phyloP scores from a whole-genome alignment of 1,284 basidiomycete species.

The Boletus smithii region DNA sequence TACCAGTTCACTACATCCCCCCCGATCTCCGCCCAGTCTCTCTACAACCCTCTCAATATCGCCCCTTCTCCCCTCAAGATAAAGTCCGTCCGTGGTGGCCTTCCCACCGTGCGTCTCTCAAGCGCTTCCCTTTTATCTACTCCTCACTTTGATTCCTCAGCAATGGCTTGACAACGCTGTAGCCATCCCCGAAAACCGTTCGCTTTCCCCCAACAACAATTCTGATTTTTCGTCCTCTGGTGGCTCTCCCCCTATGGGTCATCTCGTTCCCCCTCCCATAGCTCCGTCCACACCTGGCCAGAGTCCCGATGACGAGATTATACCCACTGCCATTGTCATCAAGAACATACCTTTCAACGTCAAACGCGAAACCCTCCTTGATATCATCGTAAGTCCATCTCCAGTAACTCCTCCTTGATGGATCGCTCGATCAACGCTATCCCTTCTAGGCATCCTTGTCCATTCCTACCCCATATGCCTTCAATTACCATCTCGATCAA shows the following conservation, averaged over 20 bases:
- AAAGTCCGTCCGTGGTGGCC: conserved; percentile 61
- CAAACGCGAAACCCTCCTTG: conserved; percentile 91
- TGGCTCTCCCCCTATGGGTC: conserved; percentile 68
- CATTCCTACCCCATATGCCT: conserved; percentile 98
- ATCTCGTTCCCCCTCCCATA: conserved; percentile 50
- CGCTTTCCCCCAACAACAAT: conserved; percentile 80
- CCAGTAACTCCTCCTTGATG: conserved; percentile 8
- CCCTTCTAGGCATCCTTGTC: conserved; percentile 73
- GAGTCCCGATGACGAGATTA: conserved; percentile 83
- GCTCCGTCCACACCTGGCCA: conserved; percentile 47
- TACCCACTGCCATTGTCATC: conserved; percentile 98
- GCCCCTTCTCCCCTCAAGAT: conserved; percentile 69
- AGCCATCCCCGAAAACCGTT: conserved; percentile 59
- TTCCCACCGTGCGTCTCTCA: conserved; percentile 61
- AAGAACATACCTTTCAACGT: conserved; percentile 99
- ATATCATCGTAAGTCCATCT: conserved; percentile 79
- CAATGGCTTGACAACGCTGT: conserved; percentile 74
- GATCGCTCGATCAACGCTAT: conserved; percentile 16
- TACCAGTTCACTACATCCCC: conserved; percentile 71
- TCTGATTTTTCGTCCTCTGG: conserved; percentile 82
- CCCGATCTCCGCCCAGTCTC: conserved; percentile 59
- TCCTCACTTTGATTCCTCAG: conserved; percentile 37
- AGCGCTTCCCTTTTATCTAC: conserved; percentile 8
- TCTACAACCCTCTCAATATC: conserved; percentile 60
- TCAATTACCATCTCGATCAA: conserved; percentile 97